Evolutionary conservation across 805 yeast genomes (phyloP).

Genomic region (Priceomyces fermenticarens): DNA sequence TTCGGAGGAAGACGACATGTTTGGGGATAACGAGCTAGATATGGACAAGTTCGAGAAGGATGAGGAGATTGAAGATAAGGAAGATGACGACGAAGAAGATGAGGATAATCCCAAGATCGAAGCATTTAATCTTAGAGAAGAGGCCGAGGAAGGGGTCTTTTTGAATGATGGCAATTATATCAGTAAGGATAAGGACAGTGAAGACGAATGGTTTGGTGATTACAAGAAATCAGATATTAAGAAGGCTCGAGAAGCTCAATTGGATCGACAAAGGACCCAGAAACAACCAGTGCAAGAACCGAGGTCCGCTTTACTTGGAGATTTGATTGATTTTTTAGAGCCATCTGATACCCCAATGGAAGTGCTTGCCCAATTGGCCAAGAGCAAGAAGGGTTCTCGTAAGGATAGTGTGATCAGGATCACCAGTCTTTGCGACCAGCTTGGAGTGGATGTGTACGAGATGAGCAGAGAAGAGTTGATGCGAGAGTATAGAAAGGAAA

Average conservation of each 20-base stretch:
- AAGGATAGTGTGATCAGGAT: constrained; percentile 29
- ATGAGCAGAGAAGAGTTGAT: constrained; percentile 53
- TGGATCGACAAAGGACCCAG: constrained; percentile 27
- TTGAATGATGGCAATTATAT: constrained; percentile 62
- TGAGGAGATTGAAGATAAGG: constrained; percentile 17
- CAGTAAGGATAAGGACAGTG: constrained; percentile 31
- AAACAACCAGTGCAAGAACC: constrained; percentile 11
- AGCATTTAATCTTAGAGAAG: constrained; percentile 58
- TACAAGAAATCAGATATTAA: constrained; percentile 15
- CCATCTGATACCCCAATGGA: constrained; percentile 63
- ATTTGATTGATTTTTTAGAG: constrained; percentile 44
- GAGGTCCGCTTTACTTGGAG: constrained; percentile 14
- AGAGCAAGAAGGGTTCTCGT: constrained; percentile 15
- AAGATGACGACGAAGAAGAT: constrained; percentile 9
- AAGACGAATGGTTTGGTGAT: constrained; percentile 18
- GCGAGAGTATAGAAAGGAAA: constrained; percentile 23
- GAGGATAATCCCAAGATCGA: constrained; percentile 46
- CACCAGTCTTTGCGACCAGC: constrained; percentile 47
- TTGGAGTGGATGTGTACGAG: constrained; percentile 49
- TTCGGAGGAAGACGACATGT: constrained; percentile 35
- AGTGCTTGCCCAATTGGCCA: constrained; percentile 41
- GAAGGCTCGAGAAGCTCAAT: constrained; percentile 44
- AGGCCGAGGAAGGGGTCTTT: constrained; percentile 55
- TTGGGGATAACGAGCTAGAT: constrained; percentile 28
- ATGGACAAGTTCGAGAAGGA: constrained; percentile 23